Evolutionary conservation across 257 asterid genomes (phyloP).

Genomic region (Oldenlandia corymbosa): DNA sequence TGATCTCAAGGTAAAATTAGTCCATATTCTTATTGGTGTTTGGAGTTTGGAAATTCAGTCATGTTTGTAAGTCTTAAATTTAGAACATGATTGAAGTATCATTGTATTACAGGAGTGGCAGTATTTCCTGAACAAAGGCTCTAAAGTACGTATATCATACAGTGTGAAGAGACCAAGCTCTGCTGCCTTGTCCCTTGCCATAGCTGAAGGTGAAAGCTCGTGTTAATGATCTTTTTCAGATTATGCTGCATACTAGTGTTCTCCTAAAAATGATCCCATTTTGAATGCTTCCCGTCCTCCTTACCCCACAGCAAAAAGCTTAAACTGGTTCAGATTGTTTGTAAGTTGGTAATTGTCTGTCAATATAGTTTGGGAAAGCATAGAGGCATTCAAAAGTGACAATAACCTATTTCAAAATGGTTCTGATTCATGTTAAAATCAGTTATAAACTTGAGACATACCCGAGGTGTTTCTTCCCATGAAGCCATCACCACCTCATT

Average conservation of each 20-base stretch:
- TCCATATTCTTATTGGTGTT: background rate
- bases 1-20: constrained; percentile 11
- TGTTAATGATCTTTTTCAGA: background rate
- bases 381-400: too few relatives aligned
- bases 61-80: background rate
- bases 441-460: too few relatives aligned
- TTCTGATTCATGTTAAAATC: too few relatives aligned
- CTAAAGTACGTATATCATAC: constrained; percentile 16
- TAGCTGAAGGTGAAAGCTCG: constrained; percentile 19
- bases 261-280: too few relatives aligned
- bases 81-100: background rate
- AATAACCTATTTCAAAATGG: too few relatives aligned
- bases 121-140: constrained; percentile 22
- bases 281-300: too few relatives aligned
- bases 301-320: too few relatives aligned
- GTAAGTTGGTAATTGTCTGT: too few relatives aligned
- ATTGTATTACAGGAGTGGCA: constrained; percentile 19
- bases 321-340: too few relatives aligned
- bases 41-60: background rate
- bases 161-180: constrained; percentile 15
- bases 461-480: too few relatives aligned
- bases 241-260: background rate
- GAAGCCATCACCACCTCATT: too few relatives aligned
- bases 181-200: constrained; percentile 21
- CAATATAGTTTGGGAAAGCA: too few relatives aligned